Evolutionary conservation across 306 rosid species (phyloP).

Genomic region (Mucuna pruriens): DNA sequence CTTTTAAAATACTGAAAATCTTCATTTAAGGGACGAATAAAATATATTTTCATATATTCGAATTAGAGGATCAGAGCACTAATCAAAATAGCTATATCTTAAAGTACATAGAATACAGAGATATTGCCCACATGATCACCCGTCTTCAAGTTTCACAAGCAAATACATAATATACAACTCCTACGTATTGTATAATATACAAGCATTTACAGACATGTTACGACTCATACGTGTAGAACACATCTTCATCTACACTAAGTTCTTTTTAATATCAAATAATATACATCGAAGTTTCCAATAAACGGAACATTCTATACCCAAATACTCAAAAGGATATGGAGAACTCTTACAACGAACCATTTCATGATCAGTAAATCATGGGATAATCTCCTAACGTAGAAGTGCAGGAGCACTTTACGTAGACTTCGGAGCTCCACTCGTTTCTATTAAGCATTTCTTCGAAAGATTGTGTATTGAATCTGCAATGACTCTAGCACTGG

Average conservation of each 20-base stretch:
- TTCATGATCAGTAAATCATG: neutral
- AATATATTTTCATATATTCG: too few relatives aligned
- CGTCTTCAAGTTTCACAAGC: slow-evolving; percentile 8
- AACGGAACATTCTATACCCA: slow-evolving; percentile 15
- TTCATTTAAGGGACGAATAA: too few relatives aligned
- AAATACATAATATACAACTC: slow-evolving; percentile 18
- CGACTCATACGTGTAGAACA: slow-evolving; percentile 13
- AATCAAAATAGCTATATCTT: too few relatives aligned
- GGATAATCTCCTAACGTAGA: slow-evolving; percentile 7
- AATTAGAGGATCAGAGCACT: too few relatives aligned
- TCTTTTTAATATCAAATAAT: neutral
- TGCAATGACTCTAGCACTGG: slow-evolving; percentile 88
- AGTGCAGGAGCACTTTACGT: slow-evolving; percentile 25
- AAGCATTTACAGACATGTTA: slow-evolving; percentile 24
- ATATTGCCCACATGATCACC: neutral
- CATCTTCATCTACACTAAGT: neutral
- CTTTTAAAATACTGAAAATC: too few relatives aligned
- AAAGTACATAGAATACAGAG: neutral
- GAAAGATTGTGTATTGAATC: slow-evolving; percentile 84
- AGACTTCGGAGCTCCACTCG: slow-evolving; percentile 26
- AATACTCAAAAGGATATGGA: neutral
- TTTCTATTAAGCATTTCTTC: slow-evolving; percentile 68
- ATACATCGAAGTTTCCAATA: slow-evolving; percentile 1
- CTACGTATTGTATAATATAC: neutral
- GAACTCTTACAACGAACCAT: slow-evolving; percentile 12